Evolutionary conservation across 2,329 filamentous ascomycete species (phyloP).

Genomic region (Drechslerella dactyloides): DNA sequence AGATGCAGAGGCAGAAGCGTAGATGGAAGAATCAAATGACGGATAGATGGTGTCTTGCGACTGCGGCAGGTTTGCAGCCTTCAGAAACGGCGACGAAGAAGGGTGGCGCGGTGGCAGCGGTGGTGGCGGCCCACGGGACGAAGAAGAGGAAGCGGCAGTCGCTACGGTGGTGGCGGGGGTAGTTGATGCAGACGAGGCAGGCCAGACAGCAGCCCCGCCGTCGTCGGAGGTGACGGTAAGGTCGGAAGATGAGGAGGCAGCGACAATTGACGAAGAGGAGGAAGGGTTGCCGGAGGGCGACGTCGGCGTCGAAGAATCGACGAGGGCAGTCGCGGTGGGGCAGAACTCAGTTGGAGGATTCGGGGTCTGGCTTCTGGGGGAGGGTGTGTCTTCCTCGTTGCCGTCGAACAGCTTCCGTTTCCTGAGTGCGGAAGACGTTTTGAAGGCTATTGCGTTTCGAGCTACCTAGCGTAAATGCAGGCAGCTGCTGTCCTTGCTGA

Average conservation of each 20-base stretch:
- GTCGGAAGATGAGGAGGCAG: neutral
- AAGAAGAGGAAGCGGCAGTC: neutral
- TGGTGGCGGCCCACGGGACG: neutral
- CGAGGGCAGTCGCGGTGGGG: conserved; percentile 30
- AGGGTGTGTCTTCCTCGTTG: conserved; percentile 44
- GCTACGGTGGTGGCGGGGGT: conserved; percentile 2
- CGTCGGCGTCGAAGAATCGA: conserved; percentile 38
- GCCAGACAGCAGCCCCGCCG: conserved; percentile 4
- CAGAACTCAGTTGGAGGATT: conserved; percentile 51
- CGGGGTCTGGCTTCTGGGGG: conserved; percentile 48
- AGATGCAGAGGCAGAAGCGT: conserved; percentile 6
- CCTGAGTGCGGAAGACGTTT: conserved; percentile 51
- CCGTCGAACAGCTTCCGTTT: conserved; percentile 51
- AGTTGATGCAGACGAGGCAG: neutral
- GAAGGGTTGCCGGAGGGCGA: neutral
- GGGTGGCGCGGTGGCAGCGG: conserved; percentile 19
- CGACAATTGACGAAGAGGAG: conserved; percentile 31
- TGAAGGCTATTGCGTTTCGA: conserved; percentile 30
- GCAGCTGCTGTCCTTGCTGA: conserved; percentile 32
- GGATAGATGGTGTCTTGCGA: conserved; percentile 29
- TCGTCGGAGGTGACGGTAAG: conserved; percentile 1
- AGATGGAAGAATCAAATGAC: conserved; percentile 7
- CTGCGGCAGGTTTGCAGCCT: conserved; percentile 18
- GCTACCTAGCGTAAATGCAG: conserved; percentile 47
- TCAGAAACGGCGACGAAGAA: conserved; percentile 31